Evolutionary conservation across 306 rosid species (phyloP), one percentile per base, ranked within the genome.

Genomic region (Lotus japonicus): DNA sequence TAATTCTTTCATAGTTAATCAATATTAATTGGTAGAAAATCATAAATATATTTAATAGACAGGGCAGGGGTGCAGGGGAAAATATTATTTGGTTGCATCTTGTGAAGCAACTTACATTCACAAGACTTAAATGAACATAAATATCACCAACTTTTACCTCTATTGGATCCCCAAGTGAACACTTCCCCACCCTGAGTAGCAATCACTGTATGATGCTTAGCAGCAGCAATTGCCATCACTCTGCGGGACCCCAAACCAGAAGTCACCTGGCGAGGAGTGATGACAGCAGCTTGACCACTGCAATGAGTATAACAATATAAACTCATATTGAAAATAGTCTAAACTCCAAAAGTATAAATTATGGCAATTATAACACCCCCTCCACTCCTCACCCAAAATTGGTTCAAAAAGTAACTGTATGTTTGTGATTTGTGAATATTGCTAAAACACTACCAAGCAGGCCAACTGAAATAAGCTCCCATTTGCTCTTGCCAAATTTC

Each of bases 231-330:
- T 73, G 86, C 92, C 84, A 69, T 86, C 80, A 94, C 95, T 76
- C 77, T 83, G 35, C 90, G 90, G 62, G 85, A 85, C 77, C 99
- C 99, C 64, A 94, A 75, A 77, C 95, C 99, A 79, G 74, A 77
- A 71, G 77, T 88, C 86, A 94, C 96, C 84, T 83, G 95, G 73
- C 97, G 90, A 45, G 98, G 98, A 60, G 96, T 94, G 86, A 94
- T 94, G 77, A 94, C 96, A 65, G 98, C 98, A 83, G 98, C 98
- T 85, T 94, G 98, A 75, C 97, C 98, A 28, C 97, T 94, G 89
- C 74, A 77, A 82, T 63, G 77, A 81, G 74, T 63, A 85, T 58
- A 70, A 75, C 63, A 67, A 70, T 58, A 67, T 56, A 68, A 52
- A 78, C 73, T 63, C 74, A 52, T 53, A 74, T 73, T 67, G 51